Conservation (phyloP, 2,329 filamentous ascomycete species). For the Ophiosphaerella narmari region DNA sequence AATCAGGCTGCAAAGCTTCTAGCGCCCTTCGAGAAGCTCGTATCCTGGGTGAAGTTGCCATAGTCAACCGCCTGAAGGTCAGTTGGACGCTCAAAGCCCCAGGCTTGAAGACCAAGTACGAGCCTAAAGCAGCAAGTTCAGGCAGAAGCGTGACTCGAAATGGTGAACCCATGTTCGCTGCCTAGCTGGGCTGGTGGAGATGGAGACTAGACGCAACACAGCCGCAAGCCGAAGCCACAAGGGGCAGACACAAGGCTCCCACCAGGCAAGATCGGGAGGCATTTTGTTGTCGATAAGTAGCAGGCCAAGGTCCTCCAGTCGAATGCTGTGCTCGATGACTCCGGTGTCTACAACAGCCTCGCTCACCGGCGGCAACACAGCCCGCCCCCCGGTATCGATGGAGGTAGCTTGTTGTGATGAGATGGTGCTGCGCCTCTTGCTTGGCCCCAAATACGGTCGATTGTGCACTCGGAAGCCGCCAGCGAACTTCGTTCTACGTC, state of each 20-base stretch:
- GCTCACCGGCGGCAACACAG: constrained; percentile 38
- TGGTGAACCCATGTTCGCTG: constrained; percentile 36
- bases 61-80: constrained; percentile 27
- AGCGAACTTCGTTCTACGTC: no score
- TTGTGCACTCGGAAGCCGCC: constrained; percentile 1
- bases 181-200: constrained; percentile 31
- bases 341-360: constrained; percentile 11
- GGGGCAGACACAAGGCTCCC: constrained; percentile 37
- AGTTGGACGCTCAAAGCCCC: constrained; percentile 31
- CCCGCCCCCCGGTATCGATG: constrained; percentile 22
- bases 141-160: constrained; percentile 30
- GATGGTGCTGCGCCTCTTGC: constrained; percentile 24
- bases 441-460: constrained; percentile 9
- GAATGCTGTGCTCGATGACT: constrained; percentile 20
- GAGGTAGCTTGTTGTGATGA: constrained; percentile 8
- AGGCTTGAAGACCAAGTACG: constrained; percentile 20
- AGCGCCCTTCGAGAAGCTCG: constrained; percentile 31
- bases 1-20: constrained; percentile 33
- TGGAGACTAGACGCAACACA: constrained; percentile 27
- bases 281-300: constrained; percentile 32
- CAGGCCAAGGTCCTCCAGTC: constrained; percentile 26
- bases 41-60: constrained; percentile 30
- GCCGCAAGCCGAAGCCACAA: constrained; percentile 30
- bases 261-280: constrained; percentile 13
- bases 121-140: constrained; percentile 26